Percentiles rank a stretch among this genome's conserved stretches.
phyloP scores from a whole-genome alignment of 768 basidiomycete species.

The Tulasnella calospora region DNA sequence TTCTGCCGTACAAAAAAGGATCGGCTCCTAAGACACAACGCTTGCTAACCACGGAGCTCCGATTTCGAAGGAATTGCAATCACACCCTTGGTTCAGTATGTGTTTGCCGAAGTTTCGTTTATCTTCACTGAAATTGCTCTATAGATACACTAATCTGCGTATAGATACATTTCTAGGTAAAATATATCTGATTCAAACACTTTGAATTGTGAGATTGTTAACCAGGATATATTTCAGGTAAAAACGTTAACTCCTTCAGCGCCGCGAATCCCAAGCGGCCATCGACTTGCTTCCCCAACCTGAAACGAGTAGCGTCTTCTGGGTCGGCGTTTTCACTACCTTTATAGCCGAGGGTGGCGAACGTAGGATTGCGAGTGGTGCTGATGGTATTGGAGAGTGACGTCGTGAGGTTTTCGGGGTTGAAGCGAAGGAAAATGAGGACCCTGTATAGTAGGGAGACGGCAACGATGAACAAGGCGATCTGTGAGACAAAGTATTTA shows the following conservation, averaged over 20 bases:
- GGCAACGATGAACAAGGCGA: background rate
- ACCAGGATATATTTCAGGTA: background rate
- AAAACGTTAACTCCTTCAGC: background rate
- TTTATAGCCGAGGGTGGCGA: background rate
- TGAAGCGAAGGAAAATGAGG: background rate
- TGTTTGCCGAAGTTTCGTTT: too few species aligned
- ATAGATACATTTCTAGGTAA: too few species aligned
- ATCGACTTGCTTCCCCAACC: background rate
- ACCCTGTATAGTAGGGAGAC: background rate
- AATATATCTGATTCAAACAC: too few species aligned
- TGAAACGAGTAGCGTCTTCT: background rate
- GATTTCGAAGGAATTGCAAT: too few species aligned
- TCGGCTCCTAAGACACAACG: too few species aligned
- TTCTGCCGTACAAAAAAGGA: too few species aligned
- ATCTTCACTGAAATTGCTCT: too few species aligned
- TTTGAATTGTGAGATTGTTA: too few species aligned
- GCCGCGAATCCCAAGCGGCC: background rate
- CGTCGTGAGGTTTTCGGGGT: conserved; percentile 40
- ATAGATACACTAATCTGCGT: too few species aligned
- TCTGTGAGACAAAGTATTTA: background rate
- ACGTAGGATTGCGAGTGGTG: background rate
- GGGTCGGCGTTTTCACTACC: background rate
- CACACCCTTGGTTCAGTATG: too few species aligned
- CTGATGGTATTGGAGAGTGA: conserved; percentile 29
- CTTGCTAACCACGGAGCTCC: too few species aligned